These are phyloP conservation scores for Zymoseptoria passerinii DNA, from an alignment of 2,329 filamentous ascomycete species.

Conservation along the genomic window DNA sequence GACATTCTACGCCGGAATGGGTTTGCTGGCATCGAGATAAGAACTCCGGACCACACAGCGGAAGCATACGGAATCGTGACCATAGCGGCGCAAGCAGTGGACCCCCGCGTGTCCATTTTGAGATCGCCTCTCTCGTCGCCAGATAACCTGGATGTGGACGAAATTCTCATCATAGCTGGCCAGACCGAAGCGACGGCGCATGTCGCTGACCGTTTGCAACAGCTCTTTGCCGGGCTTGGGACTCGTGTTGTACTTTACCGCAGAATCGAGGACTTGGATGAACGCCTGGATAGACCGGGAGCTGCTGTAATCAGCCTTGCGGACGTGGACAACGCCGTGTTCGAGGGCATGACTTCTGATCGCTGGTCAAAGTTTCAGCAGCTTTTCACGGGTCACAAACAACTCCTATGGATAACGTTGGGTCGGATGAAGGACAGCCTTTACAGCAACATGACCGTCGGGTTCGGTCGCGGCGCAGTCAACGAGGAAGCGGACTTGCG, in stretches of 20 bases:
- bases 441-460: slow-evolving; percentile 16
- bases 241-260: not conserved
- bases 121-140: not conserved
- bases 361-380: not conserved
- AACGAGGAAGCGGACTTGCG: slow-evolving; percentile 17
- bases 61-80: not conserved
- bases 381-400: not conserved
- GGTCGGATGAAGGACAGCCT: not conserved
- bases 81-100: not conserved
- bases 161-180: not conserved
- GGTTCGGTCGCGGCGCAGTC: slow-evolving; percentile 14
- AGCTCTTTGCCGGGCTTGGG: not conserved
- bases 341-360: not conserved
- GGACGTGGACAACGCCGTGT: not conserved
- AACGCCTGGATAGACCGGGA: not conserved
- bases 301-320: not conserved
- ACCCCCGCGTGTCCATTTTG: not conserved
- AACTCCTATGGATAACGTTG: not conserved
- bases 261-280: not conserved
- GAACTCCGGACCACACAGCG: not conserved
- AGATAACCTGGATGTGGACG: not conserved
- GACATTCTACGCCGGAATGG: not conserved
- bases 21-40: not conserved
- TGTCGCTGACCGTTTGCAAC: not conserved
- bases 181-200: not conserved